Conservation (phyloP, 495 filamentous ascomycete genomes). For the Hamigera avellanea region DNA sequence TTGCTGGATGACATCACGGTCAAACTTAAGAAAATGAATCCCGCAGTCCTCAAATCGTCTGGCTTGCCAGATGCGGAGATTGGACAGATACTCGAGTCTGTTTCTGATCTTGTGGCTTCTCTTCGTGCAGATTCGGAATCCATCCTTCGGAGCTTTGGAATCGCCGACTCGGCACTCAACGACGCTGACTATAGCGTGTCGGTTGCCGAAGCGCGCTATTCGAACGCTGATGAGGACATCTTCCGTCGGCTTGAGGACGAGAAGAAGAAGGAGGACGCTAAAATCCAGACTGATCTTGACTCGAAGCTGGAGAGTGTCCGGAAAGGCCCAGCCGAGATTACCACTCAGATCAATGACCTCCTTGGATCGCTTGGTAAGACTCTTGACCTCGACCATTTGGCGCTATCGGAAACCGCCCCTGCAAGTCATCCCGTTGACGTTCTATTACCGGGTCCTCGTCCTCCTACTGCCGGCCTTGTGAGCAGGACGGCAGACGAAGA, state of each 20-base stretch:
- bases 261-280: conserved; percentile 40
- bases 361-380: conserved; percentile 18
- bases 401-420: conserved; percentile 4
- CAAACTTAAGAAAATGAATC: conserved; percentile 27
- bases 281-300: conserved; percentile 31
- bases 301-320: conserved; percentile 37
- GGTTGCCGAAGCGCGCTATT: conserved; percentile 38
- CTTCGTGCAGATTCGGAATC: conserved; percentile 37
- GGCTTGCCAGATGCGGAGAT: conserved; percentile 27
- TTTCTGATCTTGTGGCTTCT: conserved; percentile 27
- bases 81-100: conserved; percentile 33
- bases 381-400: conserved; percentile 10
- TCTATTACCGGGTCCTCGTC: conserved; percentile 10
- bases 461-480: conserved; percentile 7
- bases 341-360: conserved; percentile 18
- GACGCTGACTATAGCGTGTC: conserved; percentile 43
- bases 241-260: conserved; percentile 34
- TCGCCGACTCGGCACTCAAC: conserved; percentile 38
- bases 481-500: conserved; percentile 12
- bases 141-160: conserved; percentile 35
- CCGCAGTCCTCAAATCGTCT: conserved; percentile 18
- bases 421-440: conserved; percentile 8
- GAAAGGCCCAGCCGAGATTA: conserved; percentile 27
- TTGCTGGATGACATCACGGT: conserved; percentile 36
- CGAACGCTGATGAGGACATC: conserved; percentile 30